Evolutionary conservation across 176 grass and related monocot genomes (phyloP).

Genomic region (Triticum urartu): DNA sequence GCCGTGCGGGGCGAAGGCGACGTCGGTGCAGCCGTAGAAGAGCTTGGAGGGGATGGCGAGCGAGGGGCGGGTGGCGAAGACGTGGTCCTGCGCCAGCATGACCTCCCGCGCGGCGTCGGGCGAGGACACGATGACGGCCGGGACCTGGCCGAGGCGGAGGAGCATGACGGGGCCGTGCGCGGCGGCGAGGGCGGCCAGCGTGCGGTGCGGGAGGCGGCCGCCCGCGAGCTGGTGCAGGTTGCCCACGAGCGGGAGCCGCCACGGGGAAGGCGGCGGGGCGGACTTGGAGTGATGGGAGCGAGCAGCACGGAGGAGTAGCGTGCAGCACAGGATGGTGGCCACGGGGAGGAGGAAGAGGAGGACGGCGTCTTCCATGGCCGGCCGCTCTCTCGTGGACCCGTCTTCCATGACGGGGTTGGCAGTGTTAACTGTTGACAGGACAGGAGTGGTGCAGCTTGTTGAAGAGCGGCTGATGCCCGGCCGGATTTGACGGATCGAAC

Average conservation of each 20-base stretch:
- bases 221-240: background rate
- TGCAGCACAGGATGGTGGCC: too few species aligned
- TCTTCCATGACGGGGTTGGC: too few species aligned
- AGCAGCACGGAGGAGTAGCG: background rate
- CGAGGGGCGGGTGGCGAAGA: background rate
- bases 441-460: too few species aligned
- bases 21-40: conserved; percentile 11
- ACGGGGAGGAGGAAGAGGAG: background rate
- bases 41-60: background rate
- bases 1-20: background rate
- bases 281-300: background rate
- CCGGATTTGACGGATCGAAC: too few species aligned
- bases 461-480: too few species aligned
- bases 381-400: background rate
- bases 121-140: background rate
- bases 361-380: background rate
- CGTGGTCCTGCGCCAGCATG: background rate
- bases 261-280: background rate
- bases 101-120: background rate
- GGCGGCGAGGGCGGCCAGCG: background rate
- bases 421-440: too few species aligned
- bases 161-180: background rate
- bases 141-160: background rate
- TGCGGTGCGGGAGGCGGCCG: background rate
- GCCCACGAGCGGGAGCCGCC: conserved; percentile 2